Conservation (phyloP, 2,329 filamentous ascomycete genomes). For the Claviceps quebecensis region DNA sequence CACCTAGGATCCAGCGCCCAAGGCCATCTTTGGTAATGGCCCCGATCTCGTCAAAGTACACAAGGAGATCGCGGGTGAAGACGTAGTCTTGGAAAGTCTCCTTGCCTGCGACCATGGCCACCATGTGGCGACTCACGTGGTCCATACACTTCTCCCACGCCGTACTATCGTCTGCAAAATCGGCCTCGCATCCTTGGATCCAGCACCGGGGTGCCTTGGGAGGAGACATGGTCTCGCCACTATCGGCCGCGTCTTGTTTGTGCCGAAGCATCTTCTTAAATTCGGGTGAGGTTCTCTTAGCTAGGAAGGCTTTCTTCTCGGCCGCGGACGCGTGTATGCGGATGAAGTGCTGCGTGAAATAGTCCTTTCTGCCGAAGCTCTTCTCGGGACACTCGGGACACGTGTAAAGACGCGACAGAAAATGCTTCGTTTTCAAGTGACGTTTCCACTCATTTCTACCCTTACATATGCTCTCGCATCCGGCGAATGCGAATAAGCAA, state of each 20-base stretch:
- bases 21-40: conserved; percentile 13
- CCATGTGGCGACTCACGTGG: conserved; percentile 71
- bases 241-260: not conserved
- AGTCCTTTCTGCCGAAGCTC: conserved; percentile 76
- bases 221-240: conserved; percentile 18
- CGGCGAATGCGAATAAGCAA: conserved; percentile 68
- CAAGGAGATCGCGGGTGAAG: conserved; percentile 1
- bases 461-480: conserved; percentile 57
- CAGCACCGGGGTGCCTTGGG: conserved; percentile 50
- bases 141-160: conserved; percentile 80
- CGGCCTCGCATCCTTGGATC: conserved; percentile 40
- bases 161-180: conserved; percentile 43
- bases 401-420: conserved; percentile 59
- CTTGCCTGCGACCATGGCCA: conserved; percentile 19
- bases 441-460: conserved; percentile 95
- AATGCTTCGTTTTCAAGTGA: conserved; percentile 68
- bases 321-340: conserved; percentile 55
- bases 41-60: not conserved
- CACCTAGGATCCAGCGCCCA: conserved; percentile 19
- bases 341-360: conserved; percentile 77
- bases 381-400: conserved; percentile 53
- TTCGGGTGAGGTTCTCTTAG: conserved; percentile 20
- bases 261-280: conserved; percentile 39
- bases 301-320: conserved; percentile 23
- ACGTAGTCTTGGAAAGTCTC: not conserved